Evolutionary conservation across 495 filamentous ascomycete genomes (phyloP), one percentile per base, ranked within the genome.

Genomic region (Neurospora sp.): DNA sequence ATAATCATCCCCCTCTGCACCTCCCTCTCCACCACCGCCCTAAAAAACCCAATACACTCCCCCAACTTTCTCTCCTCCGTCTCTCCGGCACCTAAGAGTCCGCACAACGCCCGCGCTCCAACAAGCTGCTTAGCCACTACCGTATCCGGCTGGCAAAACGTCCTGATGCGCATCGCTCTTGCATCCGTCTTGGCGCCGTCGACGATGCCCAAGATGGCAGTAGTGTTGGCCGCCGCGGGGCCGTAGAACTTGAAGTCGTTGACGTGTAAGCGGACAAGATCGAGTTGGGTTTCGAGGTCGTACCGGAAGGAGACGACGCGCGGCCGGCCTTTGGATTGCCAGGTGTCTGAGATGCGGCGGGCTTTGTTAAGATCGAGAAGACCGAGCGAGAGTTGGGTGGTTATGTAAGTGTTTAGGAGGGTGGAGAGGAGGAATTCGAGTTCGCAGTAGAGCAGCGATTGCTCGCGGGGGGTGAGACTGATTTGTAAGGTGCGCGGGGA

Each of bases 221-320:
- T 72, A 0, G 68, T 59, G 9, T 79, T 72, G 1, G 80, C 75
- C 10, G 79, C 72, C 2, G 74, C 61, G 1, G 76, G 78, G 9
- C 82, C 82, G 74, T 82, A 82, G 78, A 86, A 86, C 68, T 79
- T 80, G 76, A 86, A 85, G 12, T 78, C 77, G 18, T 82, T 71
- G 3, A 82, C 71, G 73, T 85, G 84, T 31, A 77, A 70, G 4
- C 74, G 70, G 16, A 85, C 74, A 35, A 86, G 77, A 0, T 85
- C 84, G 31, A 86, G 71, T 76, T 86, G 84, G 1, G 84, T 86
- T 77, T 86, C 84, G 8, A 85, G 71, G 39, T 86, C 84, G 68
- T 84, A 86, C 9, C 83, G 83, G 77, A 85, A 85, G 14, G 81
- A 78, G 42, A 82, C 72, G 8, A 85, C 84, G 37, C 76, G 79